Evolutionary conservation across 2,329 filamentous ascomycete genomes (phyloP).

Genomic region (Fusarium temperatum): DNA sequence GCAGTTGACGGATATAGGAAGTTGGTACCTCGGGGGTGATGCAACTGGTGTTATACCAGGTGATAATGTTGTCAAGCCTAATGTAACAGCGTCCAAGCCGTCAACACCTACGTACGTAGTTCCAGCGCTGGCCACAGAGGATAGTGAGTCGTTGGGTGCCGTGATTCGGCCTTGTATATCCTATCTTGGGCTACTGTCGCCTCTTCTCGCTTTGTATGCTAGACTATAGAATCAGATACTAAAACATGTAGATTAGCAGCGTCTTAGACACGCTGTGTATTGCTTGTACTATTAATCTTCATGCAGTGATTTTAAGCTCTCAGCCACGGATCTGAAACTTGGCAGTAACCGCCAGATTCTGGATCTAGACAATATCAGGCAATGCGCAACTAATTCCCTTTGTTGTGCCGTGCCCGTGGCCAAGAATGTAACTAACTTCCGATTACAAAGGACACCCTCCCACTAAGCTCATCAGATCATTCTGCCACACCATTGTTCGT

Average conservation of each 20-base stretch:
- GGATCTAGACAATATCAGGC: accelerated
- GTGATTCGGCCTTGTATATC: neutral
- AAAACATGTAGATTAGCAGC: accelerated
- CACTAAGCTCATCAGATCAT: neutral
- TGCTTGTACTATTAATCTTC: accelerated
- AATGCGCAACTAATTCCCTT: too few species aligned
- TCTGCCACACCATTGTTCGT: neutral
- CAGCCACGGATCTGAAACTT: neutral
- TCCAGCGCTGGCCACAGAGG: neutral
- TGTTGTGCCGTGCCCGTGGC: neutral
- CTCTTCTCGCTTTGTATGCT: neutral
- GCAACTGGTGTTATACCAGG: neutral
- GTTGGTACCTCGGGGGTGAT: neutral
- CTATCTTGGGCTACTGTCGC: accelerated
- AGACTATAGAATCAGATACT: neutral
- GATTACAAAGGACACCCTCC: accelerated
- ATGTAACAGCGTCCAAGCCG: neutral
- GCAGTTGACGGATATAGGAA: neutral
- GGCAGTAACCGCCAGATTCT: accelerated
- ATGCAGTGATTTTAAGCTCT: neutral
- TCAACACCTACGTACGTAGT: neutral
- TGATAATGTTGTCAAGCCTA: neutral
- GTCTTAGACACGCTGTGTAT: neutral
- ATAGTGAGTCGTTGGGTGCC: neutral
- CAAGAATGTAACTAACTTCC: neutral